Conservation (phyloP, 768 basidiomycete species). For the Steccherinum ochraceum region DNA sequence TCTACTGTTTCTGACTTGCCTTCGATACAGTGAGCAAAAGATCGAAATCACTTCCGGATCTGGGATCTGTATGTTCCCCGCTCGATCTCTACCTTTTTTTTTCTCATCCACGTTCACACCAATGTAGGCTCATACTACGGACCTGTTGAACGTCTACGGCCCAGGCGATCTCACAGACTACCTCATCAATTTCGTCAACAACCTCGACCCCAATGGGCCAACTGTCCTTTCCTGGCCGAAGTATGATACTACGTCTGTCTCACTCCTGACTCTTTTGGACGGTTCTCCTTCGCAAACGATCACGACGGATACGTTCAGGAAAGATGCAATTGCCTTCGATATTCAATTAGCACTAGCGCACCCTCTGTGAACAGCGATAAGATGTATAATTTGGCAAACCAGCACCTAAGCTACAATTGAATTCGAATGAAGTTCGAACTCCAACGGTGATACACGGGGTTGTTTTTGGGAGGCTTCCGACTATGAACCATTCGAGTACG, state of each 20-base stretch:
- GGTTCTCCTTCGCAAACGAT: conserved; percentile 4
- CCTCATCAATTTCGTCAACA: conserved; percentile 37
- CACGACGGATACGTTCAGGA: conserved; percentile 4
- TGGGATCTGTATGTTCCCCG: conserved; percentile 4
- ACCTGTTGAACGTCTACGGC: conserved; percentile 37
- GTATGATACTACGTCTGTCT: conserved; percentile 19
- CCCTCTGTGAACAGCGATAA: conserved; percentile 5
- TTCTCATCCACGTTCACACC: no score
- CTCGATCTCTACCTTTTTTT: background rate
- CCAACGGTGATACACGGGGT: no score
- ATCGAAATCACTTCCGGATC: background rate
- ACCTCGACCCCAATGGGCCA: conserved; percentile 36
- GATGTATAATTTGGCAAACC: background rate
- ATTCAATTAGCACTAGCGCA: conserved; percentile 2
- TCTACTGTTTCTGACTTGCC: background rate
- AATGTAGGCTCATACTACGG: conserved; percentile 35
- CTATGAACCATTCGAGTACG: no score
- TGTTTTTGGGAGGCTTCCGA: no score
- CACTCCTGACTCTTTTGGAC: conserved; percentile 8
- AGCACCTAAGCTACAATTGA: no score
- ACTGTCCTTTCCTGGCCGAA: conserved; percentile 37
- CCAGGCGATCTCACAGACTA: conserved; percentile 39
- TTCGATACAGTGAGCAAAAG: conserved; percentile 9
- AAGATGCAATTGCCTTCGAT: conserved; percentile 4
- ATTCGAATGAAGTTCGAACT: no score